Base-by-base conservation (phyloP, 2,329 filamentous ascomycete species). In the Sphaerostilbella broomeana region DNA sequence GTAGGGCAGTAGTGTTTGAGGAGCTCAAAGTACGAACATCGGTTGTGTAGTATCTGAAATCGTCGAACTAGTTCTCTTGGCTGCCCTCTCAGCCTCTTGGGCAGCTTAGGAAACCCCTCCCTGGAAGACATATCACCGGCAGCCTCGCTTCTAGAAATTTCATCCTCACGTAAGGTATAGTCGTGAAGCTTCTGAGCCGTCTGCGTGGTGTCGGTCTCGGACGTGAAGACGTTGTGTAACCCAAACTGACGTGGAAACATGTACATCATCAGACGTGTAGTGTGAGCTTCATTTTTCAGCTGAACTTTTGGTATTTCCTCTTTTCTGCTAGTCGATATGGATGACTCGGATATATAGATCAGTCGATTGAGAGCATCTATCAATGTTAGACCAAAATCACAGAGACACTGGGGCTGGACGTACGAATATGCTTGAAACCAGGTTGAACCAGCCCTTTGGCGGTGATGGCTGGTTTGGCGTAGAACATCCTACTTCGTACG, bases 231-330 rank as follows among this genome's bases (percentile, higher is more conserved):
- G 60, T 97, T 98, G 55, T 94, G 87, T 4, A 98, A 67, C 11
- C 78, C 77, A 54, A 95, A 97, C 54, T 97, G 89, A 9, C 82
- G 74, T 21, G 92, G 92, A 51, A 98, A 98, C 2, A 98, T 80
- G 60, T 97, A 90, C 69, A 90, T 92, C 75, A 95, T 77, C 15
- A 94, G 63, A 50, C 84, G 85, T 9, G 79, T 55, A 0, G 79
- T 84, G 46, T 82, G 73, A 10, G 61, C 54, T 2, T 67, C 40
- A 12, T 53, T 49, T 27, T 39, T 35, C 15, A 38, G 25, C 12
- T 11, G 18, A 7, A 18, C 20, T 4, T 44, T 18, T 15, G 29
- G 25, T 12, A 24, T 27, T 19, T 7, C 16, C 13, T 46, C n/a
- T n/a, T n/a, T n/a, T n/a, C n/a, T n/a, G n/a, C n/a, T n/a, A n/a